Evolutionary conservation across 1,284 basidiomycete genomes (phyloP).

Genomic region (Amylostereum areolatum): DNA sequence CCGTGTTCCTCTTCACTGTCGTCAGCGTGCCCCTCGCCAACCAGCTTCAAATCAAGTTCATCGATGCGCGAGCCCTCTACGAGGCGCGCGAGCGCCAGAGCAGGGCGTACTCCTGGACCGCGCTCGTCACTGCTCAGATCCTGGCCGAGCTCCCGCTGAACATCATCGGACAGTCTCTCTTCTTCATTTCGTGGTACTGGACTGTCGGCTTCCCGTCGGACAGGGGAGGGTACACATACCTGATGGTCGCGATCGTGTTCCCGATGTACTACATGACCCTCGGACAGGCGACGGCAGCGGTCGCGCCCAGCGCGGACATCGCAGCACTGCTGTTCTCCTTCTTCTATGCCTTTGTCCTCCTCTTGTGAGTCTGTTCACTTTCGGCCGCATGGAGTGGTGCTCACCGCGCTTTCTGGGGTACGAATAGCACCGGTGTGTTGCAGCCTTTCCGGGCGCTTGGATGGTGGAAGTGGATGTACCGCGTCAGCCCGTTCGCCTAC

Average conservation of each 20-base stretch:
- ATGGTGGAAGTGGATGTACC: conserved; percentile 21
- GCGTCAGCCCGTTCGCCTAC: conserved; percentile 43
- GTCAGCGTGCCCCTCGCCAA: conserved; percentile 37
- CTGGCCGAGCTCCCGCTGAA: conserved; percentile 18
- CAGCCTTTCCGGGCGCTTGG: too few species aligned
- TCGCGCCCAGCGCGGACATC: conserved; percentile 14
- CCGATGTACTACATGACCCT: conserved; percentile 50
- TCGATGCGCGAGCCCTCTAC: conserved; percentile 45
- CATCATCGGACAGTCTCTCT: conserved; percentile 14
- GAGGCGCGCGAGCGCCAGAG: conserved; percentile 69
- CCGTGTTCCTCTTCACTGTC: conserved; percentile 16
- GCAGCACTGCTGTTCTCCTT: conserved; percentile 14
- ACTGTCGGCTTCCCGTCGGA: conserved; percentile 12
- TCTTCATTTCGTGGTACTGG: conserved; percentile 14
- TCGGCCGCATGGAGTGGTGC: too few species aligned
- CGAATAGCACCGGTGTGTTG: too few species aligned
- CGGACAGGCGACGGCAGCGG: conserved; percentile 43
- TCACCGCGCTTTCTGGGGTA: too few species aligned
- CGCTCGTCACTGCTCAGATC: conserved; percentile 21
- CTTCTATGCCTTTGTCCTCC: conserved; percentile 34
- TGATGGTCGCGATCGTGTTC: conserved; percentile 46
- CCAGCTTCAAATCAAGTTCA: conserved; percentile 43
- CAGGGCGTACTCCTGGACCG: conserved; percentile 49
- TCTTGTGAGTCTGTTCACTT: too few species aligned
- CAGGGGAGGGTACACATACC: conserved; percentile 42